Evolutionary conservation across 2,329 filamentous ascomycete species (phyloP), one percentile per base, ranked within the genome.

Genomic region (Zymoseptoria pseudotritici): DNA sequence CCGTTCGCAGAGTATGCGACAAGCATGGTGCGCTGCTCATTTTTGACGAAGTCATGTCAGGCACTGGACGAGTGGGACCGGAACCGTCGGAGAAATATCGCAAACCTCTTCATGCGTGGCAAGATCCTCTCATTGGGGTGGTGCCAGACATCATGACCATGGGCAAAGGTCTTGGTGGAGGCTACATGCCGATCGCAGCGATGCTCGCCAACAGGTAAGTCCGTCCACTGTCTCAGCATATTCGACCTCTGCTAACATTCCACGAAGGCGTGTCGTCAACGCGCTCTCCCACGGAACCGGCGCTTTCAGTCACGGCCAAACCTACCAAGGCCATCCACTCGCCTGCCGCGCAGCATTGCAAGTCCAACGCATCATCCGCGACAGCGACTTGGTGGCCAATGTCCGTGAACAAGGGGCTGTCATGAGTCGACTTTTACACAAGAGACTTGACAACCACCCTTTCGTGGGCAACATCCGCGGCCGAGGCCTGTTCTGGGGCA

Each of bases 1-100:
- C 86, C 0, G 83, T 93, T 73, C 82, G 82, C 67, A 75, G 77
- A 1, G 77, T 94, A 1, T 94, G 90, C 70, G 81, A 87, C 56
- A 83, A 83, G 61, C 79, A 93, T 68, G 89, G 87, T 0, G 84
- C 86, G 0, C 80, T 94, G 0, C 77, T 94, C n/a, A 86, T 93
- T 53, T 75, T 93, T 0, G 90, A 94, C 67, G 90, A 93, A 70
- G 80, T 91, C 52, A 90, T 91, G 87, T 86, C 83, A 54, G 86
- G 86, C 2, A 82, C 82, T 72, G 85, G 86, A 1, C 76, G 85
- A 1, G 80, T 79, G 0, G 85, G 84, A 0, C 79, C 76, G 4
- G 66, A 66, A 42, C 67, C 70, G 3, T 66, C 70, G 4, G 60
- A 62, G 13, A 62, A 59, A 22, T 70, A 65, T 53, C 68, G 69